Evolutionary conservation across 83 land plant genomes (phyloP).

Genomic region (Isoetes engelmannii): DNA sequence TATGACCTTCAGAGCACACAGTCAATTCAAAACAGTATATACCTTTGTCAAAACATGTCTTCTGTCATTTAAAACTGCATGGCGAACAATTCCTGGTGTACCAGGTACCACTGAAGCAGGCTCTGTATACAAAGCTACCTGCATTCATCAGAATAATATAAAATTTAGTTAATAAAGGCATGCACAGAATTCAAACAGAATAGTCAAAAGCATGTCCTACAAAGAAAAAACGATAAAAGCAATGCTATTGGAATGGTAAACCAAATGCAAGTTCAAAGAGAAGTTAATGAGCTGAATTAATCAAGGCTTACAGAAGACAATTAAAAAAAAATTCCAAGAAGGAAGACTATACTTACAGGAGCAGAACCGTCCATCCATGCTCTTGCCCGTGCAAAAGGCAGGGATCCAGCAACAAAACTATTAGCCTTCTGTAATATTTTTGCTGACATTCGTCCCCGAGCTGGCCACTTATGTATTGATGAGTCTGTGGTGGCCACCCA

Average conservation of each 20-base stretch:
- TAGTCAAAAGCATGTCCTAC: no score
- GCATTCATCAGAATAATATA: slow-evolving; percentile 2
- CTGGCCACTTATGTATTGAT: slow-evolving; percentile 82
- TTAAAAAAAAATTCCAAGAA: background rate
- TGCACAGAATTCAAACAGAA: no score
- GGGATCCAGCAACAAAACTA: slow-evolving; percentile 87
- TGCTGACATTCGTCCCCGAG: slow-evolving; percentile 59
- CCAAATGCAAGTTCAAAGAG: no score
- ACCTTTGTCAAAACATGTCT: slow-evolving; percentile 97
- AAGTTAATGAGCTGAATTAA: no score
- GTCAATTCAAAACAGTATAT: background rate
- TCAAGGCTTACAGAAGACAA: no score
- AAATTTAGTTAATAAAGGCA: no score
- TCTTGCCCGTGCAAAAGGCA: slow-evolving; percentile 89
- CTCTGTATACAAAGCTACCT: slow-evolving; percentile 72
- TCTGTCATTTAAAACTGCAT: slow-evolving; percentile 80
- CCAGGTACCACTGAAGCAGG: slow-evolving; percentile 67
- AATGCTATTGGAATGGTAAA: no score
- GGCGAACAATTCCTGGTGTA: slow-evolving; percentile 67
- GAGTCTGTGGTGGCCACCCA: slow-evolving; percentile 97
- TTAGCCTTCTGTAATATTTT: slow-evolving; percentile 74
- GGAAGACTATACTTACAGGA: slow-evolving; percentile 47
- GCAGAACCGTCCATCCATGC: slow-evolving; percentile 86
- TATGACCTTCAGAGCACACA: no score
- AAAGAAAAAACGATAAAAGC: no score